Base-by-base conservation (phyloP, 2,329 filamentous ascomycete genomes). In the Verticillium albo-atrum region DNA sequence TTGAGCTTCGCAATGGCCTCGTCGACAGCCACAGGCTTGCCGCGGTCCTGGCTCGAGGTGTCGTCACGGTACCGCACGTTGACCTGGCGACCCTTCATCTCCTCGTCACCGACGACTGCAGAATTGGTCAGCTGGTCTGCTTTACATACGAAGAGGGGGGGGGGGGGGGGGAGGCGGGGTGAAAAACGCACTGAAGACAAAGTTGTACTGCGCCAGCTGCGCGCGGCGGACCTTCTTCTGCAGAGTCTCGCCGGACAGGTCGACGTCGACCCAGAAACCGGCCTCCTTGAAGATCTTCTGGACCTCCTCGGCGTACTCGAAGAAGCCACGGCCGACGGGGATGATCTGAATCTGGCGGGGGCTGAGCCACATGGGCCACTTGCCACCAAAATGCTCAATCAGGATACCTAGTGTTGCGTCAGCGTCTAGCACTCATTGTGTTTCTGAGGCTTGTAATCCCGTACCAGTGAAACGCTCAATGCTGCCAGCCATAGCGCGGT, bases 281-380 rank as follows among this genome's bases (percentile, higher is more conserved):
- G 88, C 81, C 61, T 82, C 79, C 69, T 88, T 85, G 77, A 93
- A 88, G 62, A 88, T 78, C 61, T 76, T 74, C 68, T 89, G 86
- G 6, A 94, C 86, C 74, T 94, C 89, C 70, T 87, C 80, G 63
- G 90, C 90, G 72, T 95, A 92, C 70, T 88, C 53, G 30, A 37
- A 35, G 25, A 50, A 84, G 81, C 56, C 88, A 87, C 75, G 90
- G 62, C 93, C 87, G 64, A 95, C 84, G 27, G 75, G 75, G 26
- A 77, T 74, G 50, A 77, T 73, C 57, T 78, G 81, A 64, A 95
- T 85, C 75, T 95, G 91, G 56, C 91, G 84, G n/a, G 90, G 91
- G 66, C 87, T 91, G 63, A 95, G 78, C 91, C 91, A 95, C 82
- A 94, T 92, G 1, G 91, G 91, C 91, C 91, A 95, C 78, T 92